Percentiles rank a stretch among this genome's conserved stretches.
These are phyloP conservation scores for Candida peoriensis DNA, from an alignment of 805 yeast species.

Conservation along the genomic window DNA sequence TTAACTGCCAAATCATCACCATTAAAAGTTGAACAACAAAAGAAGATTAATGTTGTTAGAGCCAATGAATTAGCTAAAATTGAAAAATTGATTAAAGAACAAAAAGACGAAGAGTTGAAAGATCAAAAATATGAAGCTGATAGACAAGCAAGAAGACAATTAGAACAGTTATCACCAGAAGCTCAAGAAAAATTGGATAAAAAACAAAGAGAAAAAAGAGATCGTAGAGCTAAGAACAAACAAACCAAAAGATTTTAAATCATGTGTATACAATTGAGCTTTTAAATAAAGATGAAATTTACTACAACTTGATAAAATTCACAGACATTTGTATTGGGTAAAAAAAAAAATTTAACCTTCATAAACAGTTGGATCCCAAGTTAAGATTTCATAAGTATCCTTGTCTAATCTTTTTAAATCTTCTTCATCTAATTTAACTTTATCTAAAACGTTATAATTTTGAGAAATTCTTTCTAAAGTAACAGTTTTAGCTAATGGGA, in stretches of 20 bases:
- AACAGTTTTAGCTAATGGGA: slow-evolving; percentile 66
- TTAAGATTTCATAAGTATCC: slow-evolving; percentile 57
- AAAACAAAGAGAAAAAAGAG: slow-evolving; percentile 77
- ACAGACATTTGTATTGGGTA: too few species aligned
- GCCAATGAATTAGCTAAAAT: slow-evolving; percentile 67
- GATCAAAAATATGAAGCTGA: slow-evolving; percentile 67
- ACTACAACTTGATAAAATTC: not conserved
- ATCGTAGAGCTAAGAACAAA: slow-evolving; percentile 63
- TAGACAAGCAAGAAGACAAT: slow-evolving; percentile 55
- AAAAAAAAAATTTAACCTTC: slow-evolving; percentile 3
- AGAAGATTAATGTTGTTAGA: slow-evolving; percentile 75
- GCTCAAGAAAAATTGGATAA: slow-evolving; percentile 76
- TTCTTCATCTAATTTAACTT: slow-evolving; percentile 34
- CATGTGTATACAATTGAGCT: not conserved
- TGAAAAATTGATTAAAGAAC: slow-evolving; percentile 60
- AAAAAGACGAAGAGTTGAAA: slow-evolving; percentile 61
- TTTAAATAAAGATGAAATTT: not conserved
- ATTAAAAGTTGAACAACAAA: slow-evolving; percentile 70
- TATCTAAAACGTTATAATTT: slow-evolving; percentile 52
- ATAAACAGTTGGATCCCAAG: slow-evolving; percentile 46
- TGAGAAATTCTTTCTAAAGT: slow-evolving; percentile 44
- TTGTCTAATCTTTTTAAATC: slow-evolving; percentile 39
- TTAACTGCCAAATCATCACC: slow-evolving; percentile 45
- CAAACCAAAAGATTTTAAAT: slow-evolving; percentile 19
- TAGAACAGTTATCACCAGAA: slow-evolving; percentile 58